phyloP scores from a whole-genome alignment of 2,329 filamentous ascomycete genomes.

The Talaromyces albobiverticillius region DNA sequence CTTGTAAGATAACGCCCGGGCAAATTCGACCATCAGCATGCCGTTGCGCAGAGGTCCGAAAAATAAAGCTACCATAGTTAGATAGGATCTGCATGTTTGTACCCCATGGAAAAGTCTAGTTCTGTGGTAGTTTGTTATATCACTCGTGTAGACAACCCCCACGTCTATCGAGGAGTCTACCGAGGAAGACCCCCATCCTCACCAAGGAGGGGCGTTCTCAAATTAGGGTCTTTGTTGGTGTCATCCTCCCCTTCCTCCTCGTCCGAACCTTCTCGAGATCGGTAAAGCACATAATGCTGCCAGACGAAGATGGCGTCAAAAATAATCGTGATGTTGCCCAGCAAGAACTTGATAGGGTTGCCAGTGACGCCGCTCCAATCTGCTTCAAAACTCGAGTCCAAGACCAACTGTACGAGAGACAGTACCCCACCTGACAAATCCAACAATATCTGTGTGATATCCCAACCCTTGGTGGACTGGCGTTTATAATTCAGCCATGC shows the following conservation, averaged over 20 bases:
- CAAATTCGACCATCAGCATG: too few species aligned
- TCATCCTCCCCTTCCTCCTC: constrained; percentile 20
- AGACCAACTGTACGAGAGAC: constrained; percentile 74
- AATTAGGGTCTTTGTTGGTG: constrained; percentile 18
- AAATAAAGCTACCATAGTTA: too few species aligned
- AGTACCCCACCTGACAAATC: constrained; percentile 80
- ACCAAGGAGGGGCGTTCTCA: constrained; percentile 28
- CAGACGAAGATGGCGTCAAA: constrained; percentile 84
- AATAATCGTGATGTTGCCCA: constrained; percentile 79
- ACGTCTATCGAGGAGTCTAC: too few species aligned
- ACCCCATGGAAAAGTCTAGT: too few species aligned
- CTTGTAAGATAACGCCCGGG: too few species aligned
- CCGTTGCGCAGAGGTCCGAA: too few species aligned
- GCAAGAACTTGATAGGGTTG: constrained; percentile 84
- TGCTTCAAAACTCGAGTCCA: constrained; percentile 78
- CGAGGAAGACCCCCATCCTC: constrained; percentile 8
- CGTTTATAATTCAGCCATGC: constrained; percentile 78
- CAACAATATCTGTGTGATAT: constrained; percentile 77
- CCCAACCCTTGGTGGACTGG: constrained; percentile 83
- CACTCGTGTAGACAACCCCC: too few species aligned
- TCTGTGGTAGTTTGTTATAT: too few species aligned
- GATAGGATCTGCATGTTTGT: too few species aligned
- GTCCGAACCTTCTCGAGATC: constrained; percentile 20
- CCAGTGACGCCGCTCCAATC: constrained; percentile 91
- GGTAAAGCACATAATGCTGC: constrained; percentile 85